Base-by-base conservation (phyloP, 2,329 filamentous ascomycete genomes). In the Stagonosporopsis tanaceti region DNA sequence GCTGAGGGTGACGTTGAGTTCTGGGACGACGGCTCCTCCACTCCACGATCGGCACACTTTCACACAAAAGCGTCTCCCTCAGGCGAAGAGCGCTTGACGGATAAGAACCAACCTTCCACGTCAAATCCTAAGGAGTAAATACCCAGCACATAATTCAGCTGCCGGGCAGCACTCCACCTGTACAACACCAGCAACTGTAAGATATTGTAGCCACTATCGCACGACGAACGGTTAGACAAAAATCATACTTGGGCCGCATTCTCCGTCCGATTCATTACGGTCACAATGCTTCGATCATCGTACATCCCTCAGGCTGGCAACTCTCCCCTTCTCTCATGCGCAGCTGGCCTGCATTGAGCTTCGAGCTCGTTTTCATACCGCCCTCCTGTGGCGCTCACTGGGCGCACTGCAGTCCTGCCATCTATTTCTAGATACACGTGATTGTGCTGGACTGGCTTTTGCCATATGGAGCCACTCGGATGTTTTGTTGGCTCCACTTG, bases 1-100 rank as follows among this genome's bases (percentile, higher is more conserved):
- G 85, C 87, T 64, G 88, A 93, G 64, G 92, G 92, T n/a, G 91
- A 97, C 73, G 80, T 97, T 45, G 94, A 98, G 76, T 95, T 97
- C 66, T 97, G 93, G 89, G 89, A 91, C 28, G 91, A 96, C 63
- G 87, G 88, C 15, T 78, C 79, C 14, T 64, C 64, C 7, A 76
- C 74, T 4, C 65, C 70, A 40, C 70, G 74, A 24, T 75, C 74
- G 2, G 65, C 74, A 24, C 67, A 72, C 9, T 76, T 75, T 53
- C 68, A 73, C 27, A 60, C 68, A n/a, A 64, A 73, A 28, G 65
- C 67, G 1, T 68, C 62, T 34, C 65, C 67, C 25, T 66, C 69
- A 30, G 64, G 64, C 34, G 67, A 68, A 12, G 62, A 68, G 25
- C 62, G 67, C 12, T 63, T 69, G 27, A 61, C 65, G 25, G 54